Conservation (phyloP, 768 basidiomycete genomes). For the Russula sp. region DNA sequence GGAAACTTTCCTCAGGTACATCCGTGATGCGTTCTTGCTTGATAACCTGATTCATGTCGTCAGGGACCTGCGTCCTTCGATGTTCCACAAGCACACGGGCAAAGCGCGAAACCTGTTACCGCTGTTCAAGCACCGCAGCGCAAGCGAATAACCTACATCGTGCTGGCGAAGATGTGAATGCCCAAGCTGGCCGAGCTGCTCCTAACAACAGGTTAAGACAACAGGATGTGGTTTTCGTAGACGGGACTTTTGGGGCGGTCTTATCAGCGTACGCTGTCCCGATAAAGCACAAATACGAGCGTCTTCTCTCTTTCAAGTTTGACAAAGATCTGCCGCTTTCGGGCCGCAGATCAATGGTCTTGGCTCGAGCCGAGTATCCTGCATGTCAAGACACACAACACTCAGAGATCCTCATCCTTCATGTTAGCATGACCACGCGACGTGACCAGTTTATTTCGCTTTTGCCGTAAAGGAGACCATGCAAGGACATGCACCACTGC, state of each 20-base stretch:
- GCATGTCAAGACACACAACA: too few species aligned
- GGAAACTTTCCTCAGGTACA: too few species aligned
- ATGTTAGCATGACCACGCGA: too few species aligned
- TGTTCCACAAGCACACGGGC: conserved; percentile 25
- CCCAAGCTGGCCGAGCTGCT: too few species aligned
- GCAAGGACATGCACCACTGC: too few species aligned
- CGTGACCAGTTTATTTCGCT: too few species aligned
- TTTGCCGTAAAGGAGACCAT: too few species aligned
- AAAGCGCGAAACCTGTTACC: too few species aligned
- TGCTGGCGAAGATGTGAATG: conserved; percentile 84
- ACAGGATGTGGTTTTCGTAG: conserved; percentile 50
- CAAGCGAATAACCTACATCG: conserved; percentile 84
- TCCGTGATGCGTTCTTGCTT: too few species aligned
- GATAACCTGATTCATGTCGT: conserved; percentile 78
- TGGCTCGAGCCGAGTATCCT: too few species aligned
- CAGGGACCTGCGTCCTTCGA: conserved; percentile 76
- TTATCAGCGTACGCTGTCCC: conserved; percentile 81
- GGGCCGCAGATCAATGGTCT: too few species aligned
- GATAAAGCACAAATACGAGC: conserved; percentile 94
- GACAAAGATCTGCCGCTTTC: conserved; percentile 85
- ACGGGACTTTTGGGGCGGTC: conserved; percentile 81
- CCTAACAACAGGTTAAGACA: conserved; percentile 61
- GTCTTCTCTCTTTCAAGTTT: conserved; percentile 85
- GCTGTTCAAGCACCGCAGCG: conserved; percentile 39
- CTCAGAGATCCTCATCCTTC: too few species aligned